These are phyloP conservation scores for Fusarium sp. DNA, from an alignment of 2,329 filamentous ascomycete species.

Conservation along the genomic window DNA sequence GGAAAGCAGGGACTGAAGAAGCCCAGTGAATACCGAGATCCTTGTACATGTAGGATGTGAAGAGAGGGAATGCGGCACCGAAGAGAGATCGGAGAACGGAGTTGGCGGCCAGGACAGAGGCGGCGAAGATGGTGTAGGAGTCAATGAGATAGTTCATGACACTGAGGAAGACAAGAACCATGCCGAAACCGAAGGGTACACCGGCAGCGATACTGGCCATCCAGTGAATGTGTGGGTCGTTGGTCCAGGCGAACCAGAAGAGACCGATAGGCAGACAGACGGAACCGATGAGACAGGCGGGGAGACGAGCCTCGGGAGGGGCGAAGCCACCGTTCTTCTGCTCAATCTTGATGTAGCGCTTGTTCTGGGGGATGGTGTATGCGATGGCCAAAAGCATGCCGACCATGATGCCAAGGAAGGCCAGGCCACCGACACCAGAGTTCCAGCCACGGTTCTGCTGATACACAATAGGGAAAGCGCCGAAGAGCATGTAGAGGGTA, in stretches of 20 bases:
- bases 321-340: conserved; percentile 34
- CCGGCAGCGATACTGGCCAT: conserved; percentile 56
- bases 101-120: conserved; percentile 35
- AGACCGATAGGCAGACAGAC: conserved; percentile 50
- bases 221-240: conserved; percentile 63
- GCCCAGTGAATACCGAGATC: conserved; percentile 39
- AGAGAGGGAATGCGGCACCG: conserved; percentile 37
- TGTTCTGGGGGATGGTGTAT: conserved; percentile 37
- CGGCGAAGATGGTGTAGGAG: conserved; percentile 39
- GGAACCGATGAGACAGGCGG: conserved; percentile 27
- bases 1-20: conserved; percentile 33
- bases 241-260: conserved; percentile 73
- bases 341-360: conserved; percentile 34
- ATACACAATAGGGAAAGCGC: conserved; percentile 76
- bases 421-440: conserved; percentile 28
- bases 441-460: conserved; percentile 54
- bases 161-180: conserved; percentile 57
- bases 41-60: conserved; percentile 35
- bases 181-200: conserved; percentile 63
- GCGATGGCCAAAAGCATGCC: conserved; percentile 33
- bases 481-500: conserved; percentile 78
- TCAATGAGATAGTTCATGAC: conserved; percentile 42
- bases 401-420: conserved; percentile 40
- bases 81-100: conserved; percentile 36
- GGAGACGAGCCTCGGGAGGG: conserved; percentile 33